Evolutionary conservation across 495 filamentous ascomycete species (phyloP), one percentile per base, ranked within the genome.

Genomic region (Amorphotheca resinae): DNA sequence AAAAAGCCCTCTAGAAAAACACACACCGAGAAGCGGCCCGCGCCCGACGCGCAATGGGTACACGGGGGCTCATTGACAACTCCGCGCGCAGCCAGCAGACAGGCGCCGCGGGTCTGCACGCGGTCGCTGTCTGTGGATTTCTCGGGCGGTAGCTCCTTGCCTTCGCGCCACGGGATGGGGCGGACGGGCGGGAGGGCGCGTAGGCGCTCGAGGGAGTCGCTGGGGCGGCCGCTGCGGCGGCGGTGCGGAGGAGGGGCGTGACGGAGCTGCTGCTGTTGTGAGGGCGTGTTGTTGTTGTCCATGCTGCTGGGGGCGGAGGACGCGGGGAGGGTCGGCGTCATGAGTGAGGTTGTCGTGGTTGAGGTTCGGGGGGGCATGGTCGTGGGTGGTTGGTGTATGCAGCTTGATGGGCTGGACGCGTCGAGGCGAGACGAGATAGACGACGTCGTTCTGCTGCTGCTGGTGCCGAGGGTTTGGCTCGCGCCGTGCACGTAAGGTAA

Each of bases 141-240:
- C 4, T 54, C 51, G 6, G 28, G 9, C 12, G 51, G 39, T 2
- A 54, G 28, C 28, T 50, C 44, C 39, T 46, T 54, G 6, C 47
- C 47, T 7, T 12, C n/a, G 1, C 22, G 20, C 51, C 51, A 54
- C 4, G 51, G 51, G 23, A 54, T 50, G 4, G 42, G n/a, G 38
- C 51, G 28, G 18, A 53, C 20, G 9, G 46, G 44, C 33, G 51
- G 51, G 9, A 50, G 36, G 4, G 43, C 51, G 9, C 26, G 23
- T 9, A 54, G 37, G 4, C 22, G 22, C 0, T 46, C 41, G 1
- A 52, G 35, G 18, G 34, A 16, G 18, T 52, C 41, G 2, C 26
- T 23, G 11, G 12, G 21, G 11, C 38, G 12, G 1, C 22, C 38
- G 26, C 21, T 22, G 4, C 38, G 18, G 22, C 23, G 9, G 7